Percentiles rank a stretch among this genome's conserved stretches.
Evolutionary conservation across 1,139 yeast species (phyloP).

Genomic region (Hyphopichia burtonii): DNA sequence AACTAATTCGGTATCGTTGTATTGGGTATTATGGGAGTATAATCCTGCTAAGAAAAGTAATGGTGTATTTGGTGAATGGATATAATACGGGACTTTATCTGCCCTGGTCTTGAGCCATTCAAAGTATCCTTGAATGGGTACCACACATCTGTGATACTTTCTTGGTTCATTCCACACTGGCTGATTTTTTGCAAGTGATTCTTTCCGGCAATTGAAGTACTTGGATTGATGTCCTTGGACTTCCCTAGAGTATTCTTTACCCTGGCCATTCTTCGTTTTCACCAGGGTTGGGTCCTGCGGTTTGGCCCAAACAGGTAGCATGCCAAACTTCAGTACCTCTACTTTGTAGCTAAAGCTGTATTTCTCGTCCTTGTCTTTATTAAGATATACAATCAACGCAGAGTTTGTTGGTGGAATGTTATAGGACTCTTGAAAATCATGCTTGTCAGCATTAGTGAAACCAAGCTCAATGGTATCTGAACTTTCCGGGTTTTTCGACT

Average conservation of each 20-base stretch:
- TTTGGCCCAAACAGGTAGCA: slow-evolving; percentile 43
- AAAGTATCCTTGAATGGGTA: slow-evolving; percentile 80
- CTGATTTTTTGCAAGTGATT: slow-evolving; percentile 44
- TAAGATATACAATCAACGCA: slow-evolving; percentile 32
- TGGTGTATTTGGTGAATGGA: slow-evolving; percentile 50
- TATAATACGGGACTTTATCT: slow-evolving; percentile 61
- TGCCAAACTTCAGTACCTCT: slow-evolving; percentile 44
- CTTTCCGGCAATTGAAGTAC: slow-evolving; percentile 64
- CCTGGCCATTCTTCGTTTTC: slow-evolving; percentile 15
- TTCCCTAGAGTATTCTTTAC: slow-evolving; percentile 27
- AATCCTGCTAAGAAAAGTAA: slow-evolving; percentile 74
- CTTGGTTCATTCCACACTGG: slow-evolving; percentile 52
- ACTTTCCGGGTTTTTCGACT: slow-evolving; percentile 3
- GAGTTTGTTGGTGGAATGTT: slow-evolving; percentile 44
- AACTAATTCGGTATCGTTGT: slow-evolving; percentile 23
- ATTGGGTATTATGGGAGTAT: slow-evolving; percentile 47
- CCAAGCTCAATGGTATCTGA: slow-evolving; percentile 4
- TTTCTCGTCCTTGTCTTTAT: slow-evolving; percentile 8
- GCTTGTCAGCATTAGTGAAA: slow-evolving; percentile 8
- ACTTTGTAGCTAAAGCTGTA: slow-evolving; percentile 18
- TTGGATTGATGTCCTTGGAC: slow-evolving; percentile 29
- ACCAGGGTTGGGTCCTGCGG: slow-evolving; percentile 31
- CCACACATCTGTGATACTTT: slow-evolving; percentile 54
- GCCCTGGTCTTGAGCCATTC: slow-evolving; percentile 61
- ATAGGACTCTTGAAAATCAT: slow-evolving; percentile 25